phyloP scores from a whole-genome alignment of 768 basidiomycete species.

The Boletus patriciae region DNA sequence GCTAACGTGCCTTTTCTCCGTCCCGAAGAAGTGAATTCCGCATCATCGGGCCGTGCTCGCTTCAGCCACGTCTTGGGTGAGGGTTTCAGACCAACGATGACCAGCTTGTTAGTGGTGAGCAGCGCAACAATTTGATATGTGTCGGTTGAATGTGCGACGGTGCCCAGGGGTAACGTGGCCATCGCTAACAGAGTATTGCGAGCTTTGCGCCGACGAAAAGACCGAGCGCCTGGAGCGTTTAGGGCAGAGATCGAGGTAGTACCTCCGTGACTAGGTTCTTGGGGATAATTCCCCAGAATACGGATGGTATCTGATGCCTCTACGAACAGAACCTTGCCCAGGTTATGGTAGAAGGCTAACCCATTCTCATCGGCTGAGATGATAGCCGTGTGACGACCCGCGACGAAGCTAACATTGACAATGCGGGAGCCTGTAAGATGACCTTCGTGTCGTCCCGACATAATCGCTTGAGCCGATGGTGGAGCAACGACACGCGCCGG shows the following conservation, averaged over 20 bases:
- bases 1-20: constrained; percentile 65
- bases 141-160: constrained; percentile 72
- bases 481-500: constrained; percentile 73
- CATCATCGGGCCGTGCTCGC: constrained; percentile 54
- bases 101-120: constrained; percentile 86
- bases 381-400: constrained; percentile 88
- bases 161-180: constrained; percentile 79
- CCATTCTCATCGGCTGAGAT: constrained; percentile 89
- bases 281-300: constrained; percentile 89
- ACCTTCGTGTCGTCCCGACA: constrained; percentile 81
- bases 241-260: constrained; percentile 14
- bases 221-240: constrained; percentile 24
- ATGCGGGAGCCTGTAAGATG: constrained; percentile 81
- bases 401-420: constrained; percentile 81
- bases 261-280: constrained; percentile 31
- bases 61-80: constrained; percentile 92
- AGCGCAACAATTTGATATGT: constrained; percentile 77
- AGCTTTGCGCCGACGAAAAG: constrained; percentile 45
- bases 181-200: constrained; percentile 76
- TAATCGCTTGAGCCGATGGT: constrained; percentile 62
- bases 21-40: constrained; percentile 41
- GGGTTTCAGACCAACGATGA: constrained; percentile 91
- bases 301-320: constrained; percentile 93
- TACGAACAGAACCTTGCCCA: constrained; percentile 92
- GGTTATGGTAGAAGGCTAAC: constrained; percentile 90